A percentile compares a stretch with the other conserved stretches of the same genome.
phyloP scores from a whole-genome alignment of 2,329 filamentous ascomycete species.

The Penicillium carneum region DNA sequence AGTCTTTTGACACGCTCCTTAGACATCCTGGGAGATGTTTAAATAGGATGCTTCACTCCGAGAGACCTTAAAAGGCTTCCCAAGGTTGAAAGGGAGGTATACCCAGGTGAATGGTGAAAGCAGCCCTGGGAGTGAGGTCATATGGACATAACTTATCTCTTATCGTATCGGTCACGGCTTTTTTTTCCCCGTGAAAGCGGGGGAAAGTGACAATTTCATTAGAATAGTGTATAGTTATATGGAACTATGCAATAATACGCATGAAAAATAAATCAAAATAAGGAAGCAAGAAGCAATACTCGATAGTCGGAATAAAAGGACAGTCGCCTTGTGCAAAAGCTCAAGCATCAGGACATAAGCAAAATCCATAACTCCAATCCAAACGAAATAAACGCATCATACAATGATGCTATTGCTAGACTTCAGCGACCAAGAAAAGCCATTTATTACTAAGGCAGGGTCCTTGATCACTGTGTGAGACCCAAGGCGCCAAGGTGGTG shows the following conservation, averaged over 20 bases:
- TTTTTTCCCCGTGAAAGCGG: neutral
- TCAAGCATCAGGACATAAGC: neutral
- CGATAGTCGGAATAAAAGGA: neutral
- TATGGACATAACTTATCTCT: constrained; percentile 4
- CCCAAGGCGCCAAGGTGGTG: constrained; percentile 79
- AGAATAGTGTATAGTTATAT: neutral
- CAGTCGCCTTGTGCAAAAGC: neutral
- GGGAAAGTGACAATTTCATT: neutral
- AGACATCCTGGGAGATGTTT: constrained; percentile 21
- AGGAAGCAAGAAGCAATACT: neutral
- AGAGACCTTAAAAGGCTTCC: neutral
- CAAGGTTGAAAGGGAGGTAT: neutral
- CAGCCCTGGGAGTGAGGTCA: neutral
- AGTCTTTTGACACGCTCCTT: constrained; percentile 33
- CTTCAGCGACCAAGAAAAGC: constrained; percentile 88
- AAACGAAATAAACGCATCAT: neutral
- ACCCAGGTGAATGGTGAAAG: neutral
- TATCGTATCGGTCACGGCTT: constrained; percentile 4
- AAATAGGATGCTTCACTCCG: neutral
- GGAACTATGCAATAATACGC: neutral
- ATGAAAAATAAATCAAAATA: neutral
- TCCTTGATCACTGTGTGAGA: constrained; percentile 54
- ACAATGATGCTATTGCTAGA: constrained; percentile 58
- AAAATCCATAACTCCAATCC: neutral
- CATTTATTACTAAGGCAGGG: constrained; percentile 77